These are phyloP conservation scores for Trametes gibbosa DNA, from an alignment of 768 basidiomycete genomes.

Conservation along the genomic window DNA sequence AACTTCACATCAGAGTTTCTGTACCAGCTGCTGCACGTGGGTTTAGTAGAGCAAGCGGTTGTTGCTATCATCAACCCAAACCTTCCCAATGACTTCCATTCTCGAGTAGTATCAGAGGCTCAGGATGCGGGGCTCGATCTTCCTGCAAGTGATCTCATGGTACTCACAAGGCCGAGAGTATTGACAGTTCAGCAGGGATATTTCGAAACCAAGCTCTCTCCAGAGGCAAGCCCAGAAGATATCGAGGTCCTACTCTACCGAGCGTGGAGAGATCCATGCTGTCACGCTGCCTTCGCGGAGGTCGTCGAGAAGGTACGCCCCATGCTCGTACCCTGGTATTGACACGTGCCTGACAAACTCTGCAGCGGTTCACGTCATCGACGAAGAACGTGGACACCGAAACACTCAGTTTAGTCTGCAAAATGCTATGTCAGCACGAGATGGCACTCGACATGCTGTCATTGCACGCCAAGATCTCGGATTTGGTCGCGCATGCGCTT, in stretches of 20 bases:
- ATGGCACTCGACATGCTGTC: constrained; percentile 65
- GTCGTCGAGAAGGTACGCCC: constrained; percentile 53
- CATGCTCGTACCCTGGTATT: background rate
- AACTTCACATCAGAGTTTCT: constrained; percentile 46
- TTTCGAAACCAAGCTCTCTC: constrained; percentile 54
- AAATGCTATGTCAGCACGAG: constrained; percentile 57
- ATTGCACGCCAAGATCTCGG: constrained; percentile 61
- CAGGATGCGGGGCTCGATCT: constrained; percentile 59
- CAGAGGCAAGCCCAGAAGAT: constrained; percentile 46
- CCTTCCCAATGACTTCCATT: constrained; percentile 43
- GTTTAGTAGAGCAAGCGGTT: constrained; percentile 54
- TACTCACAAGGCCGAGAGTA: background rate
- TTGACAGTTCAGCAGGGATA: constrained; percentile 41
- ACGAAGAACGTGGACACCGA: constrained; percentile 61
- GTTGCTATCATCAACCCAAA: constrained; percentile 51
- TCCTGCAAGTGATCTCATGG: constrained; percentile 45
- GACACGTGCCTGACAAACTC: background rate
- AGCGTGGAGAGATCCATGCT: constrained; percentile 54
- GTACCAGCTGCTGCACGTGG: constrained; percentile 50
- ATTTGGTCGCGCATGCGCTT: constrained; percentile 62
- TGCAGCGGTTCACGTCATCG: constrained; percentile 57
- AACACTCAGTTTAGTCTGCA: constrained; percentile 66
- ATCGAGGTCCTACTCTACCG: constrained; percentile 32
- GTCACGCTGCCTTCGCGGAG: constrained; percentile 57
- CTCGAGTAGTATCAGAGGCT: constrained; percentile 56